Evolutionary conservation across 2,329 filamentous ascomycete species (phyloP).

Genomic region (Colletotrichum cuscutae): DNA sequence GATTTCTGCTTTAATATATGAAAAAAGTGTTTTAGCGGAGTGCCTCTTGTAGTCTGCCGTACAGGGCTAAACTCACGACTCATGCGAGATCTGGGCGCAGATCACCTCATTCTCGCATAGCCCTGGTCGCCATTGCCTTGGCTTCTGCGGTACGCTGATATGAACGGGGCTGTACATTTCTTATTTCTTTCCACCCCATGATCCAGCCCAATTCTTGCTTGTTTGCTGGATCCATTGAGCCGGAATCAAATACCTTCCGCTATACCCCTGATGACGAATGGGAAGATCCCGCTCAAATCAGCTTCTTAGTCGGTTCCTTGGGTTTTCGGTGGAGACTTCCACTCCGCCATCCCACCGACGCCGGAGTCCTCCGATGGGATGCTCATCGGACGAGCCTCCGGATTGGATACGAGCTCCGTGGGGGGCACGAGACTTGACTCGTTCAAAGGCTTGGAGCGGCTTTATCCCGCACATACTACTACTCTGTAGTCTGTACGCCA

Average conservation of each 20-base stretch:
- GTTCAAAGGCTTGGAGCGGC: background rate
- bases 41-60: too few relatives aligned
- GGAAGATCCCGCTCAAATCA: background rate
- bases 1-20: too few relatives aligned
- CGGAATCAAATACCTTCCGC: slow-evolving; percentile 12
- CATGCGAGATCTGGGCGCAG: background rate
- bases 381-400: background rate
- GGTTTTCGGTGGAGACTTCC: background rate
- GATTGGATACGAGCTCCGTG: background rate
- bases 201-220: background rate
- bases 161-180: background rate
- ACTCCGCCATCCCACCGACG: background rate
- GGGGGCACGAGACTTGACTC: background rate
- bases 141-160: background rate
- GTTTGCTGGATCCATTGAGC: background rate
- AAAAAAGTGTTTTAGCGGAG: too few relatives aligned
- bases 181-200: background rate
- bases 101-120: background rate
- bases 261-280: background rate
- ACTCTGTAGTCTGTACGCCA: background rate
- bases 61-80: background rate
- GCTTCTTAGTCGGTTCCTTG: background rate
- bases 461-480: background rate
- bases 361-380: slow-evolving; percentile 7
- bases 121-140: background rate